Evolutionary conservation across 805 yeast genomes (phyloP).

Genomic region (Pichia paraexigua): DNA sequence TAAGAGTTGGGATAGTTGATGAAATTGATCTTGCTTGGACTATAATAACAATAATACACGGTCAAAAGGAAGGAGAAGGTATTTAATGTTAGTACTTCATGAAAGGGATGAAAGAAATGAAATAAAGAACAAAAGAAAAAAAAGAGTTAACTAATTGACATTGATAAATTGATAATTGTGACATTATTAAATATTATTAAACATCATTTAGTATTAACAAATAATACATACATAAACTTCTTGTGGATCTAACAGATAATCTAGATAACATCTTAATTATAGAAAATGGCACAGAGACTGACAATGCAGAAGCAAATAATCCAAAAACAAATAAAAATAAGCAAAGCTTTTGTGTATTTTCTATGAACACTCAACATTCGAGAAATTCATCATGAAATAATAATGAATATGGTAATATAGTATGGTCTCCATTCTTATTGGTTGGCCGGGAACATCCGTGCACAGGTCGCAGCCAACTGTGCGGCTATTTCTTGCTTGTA

Average conservation of each 20-base stretch:
- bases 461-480: neutral
- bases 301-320: neutral
- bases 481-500: neutral
- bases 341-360: neutral
- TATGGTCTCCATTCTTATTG: neutral
- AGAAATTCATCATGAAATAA: neutral
- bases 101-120: neutral
- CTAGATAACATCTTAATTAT: constrained; percentile 24
- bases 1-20: constrained; percentile 42
- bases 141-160: too few species aligned
- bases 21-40: constrained; percentile 41
- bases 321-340: neutral
- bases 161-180: too few species aligned
- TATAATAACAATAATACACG: neutral
- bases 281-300: neutral
- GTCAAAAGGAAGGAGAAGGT: neutral
- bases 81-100: constrained; percentile 10
- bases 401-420: neutral
- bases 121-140: too few species aligned
- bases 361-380: neutral
- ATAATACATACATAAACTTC: constrained; percentile 22
- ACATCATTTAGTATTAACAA: too few species aligned
- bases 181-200: too few species aligned
- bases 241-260: constrained; percentile 24
- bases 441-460: neutral